phyloP scores from a whole-genome alignment of 164 flowering plant genomes.

The Tinospora cordifolia region DNA sequence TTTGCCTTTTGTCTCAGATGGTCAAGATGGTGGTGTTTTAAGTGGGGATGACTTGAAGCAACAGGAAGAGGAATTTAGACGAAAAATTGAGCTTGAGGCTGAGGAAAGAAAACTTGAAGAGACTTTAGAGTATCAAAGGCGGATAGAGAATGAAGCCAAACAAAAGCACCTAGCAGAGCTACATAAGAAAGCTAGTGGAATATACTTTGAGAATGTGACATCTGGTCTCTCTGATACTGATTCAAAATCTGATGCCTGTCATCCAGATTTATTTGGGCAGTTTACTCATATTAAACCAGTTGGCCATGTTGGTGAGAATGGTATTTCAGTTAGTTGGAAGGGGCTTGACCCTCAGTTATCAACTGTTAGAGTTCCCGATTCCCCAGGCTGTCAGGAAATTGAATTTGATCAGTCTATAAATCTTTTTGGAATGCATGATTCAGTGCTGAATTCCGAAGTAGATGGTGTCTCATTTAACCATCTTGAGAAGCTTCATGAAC shows the following conservation, averaged over 20 bases:
- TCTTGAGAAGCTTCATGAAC: constrained; percentile 15
- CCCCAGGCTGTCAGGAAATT: constrained; percentile 8
- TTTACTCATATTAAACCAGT: constrained; percentile 21
- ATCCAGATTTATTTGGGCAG: constrained; percentile 16
- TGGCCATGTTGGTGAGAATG: constrained; percentile 12
- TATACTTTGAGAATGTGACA: constrained; percentile 24
- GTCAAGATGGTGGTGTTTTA: constrained; percentile 31
- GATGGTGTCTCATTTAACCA: constrained; percentile 7
- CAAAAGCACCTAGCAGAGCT: constrained; percentile 83
- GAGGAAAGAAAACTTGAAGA: constrained; percentile 95
- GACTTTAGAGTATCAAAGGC: constrained; percentile 85
- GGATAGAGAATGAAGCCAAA: constrained; percentile 87
- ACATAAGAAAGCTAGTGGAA: constrained; percentile 38
- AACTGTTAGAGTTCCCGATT: constrained; percentile 7
- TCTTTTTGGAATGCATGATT: constrained; percentile 8
- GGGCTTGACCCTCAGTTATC: constrained; percentile 7
- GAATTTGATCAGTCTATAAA: constrained; percentile 14
- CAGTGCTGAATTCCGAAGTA: constrained; percentile 10
- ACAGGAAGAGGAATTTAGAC: constrained; percentile 64
- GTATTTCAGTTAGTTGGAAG: constrained; percentile 8
- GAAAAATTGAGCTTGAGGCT: constrained; percentile 76
- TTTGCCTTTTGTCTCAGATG: constrained; percentile 35
- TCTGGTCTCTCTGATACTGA: constrained; percentile 15
- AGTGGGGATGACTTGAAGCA: constrained; percentile 33
- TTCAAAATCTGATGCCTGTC: constrained; percentile 12